Conservation (phyloP, 164 flowering plant genomes). For the Taxillus chinensis region DNA sequence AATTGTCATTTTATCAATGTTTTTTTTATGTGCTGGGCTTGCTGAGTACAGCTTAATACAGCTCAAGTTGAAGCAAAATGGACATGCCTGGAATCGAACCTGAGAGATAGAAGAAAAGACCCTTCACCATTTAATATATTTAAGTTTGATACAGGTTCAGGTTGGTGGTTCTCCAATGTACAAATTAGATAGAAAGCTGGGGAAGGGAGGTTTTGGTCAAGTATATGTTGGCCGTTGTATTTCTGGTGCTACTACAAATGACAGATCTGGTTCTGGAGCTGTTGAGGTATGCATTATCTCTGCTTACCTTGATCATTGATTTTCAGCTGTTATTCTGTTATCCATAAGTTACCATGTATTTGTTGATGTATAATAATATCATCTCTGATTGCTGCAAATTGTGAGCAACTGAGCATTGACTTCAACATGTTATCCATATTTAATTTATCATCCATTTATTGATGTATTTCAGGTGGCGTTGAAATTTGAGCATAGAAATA, state of each 20-base stretch:
- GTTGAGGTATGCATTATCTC: slow-evolving; percentile 23
- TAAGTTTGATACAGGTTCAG: slow-evolving; percentile 20
- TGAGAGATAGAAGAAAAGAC: too few relatives aligned
- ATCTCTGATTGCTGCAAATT: background rate
- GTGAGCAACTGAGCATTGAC: too few relatives aligned
- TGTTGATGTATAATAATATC: background rate
- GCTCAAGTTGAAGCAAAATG: too few relatives aligned
- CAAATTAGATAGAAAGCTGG: slow-evolving; percentile 44
- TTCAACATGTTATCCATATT: too few relatives aligned
- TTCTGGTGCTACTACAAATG: slow-evolving; percentile 13
- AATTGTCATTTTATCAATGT: too few relatives aligned
- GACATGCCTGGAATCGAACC: too few relatives aligned
- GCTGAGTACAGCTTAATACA: too few relatives aligned
- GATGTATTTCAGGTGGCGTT: slow-evolving; percentile 39
- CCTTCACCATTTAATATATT: too few relatives aligned
- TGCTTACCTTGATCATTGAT: background rate
- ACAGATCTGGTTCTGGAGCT: slow-evolving; percentile 32
- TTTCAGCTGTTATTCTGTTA: background rate
- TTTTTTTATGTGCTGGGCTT: too few relatives aligned
- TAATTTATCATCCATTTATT: too few relatives aligned
- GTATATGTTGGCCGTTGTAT: slow-evolving; percentile 50
- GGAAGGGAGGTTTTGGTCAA: slow-evolving; percentile 61
- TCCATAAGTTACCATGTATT: background rate
- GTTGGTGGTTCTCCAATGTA: slow-evolving; percentile 44
- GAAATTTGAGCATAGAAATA: slow-evolving; percentile 56